phyloP scores from a whole-genome alignment of 371 early-diverging fungal species.

The Mortierella sp. region DNA sequence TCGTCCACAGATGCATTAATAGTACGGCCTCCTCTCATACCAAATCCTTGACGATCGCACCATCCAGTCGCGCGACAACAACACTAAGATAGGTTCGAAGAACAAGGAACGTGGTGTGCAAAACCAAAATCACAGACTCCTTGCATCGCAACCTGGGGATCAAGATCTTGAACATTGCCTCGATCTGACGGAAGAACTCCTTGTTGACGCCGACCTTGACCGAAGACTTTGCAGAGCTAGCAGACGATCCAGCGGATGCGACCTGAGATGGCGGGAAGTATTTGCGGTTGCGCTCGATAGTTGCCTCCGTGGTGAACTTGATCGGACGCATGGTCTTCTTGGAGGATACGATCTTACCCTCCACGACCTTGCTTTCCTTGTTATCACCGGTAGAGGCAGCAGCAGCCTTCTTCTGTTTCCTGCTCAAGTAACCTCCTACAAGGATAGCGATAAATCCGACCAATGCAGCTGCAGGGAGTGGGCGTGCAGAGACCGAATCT shows the following conservation, averaged over 20 bases:
- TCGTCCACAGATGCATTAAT: too few relatives aligned
- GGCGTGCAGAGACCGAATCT: conserved; percentile 21
- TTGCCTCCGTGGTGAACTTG: conserved; percentile 34
- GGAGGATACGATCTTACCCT: conserved; percentile 37
- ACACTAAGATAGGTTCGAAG: conserved; percentile 93
- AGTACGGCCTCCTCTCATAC: conserved; percentile 55
- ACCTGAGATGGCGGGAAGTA: conserved; percentile 52
- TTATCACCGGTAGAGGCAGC: conserved; percentile 14
- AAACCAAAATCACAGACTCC: conserved; percentile 79
- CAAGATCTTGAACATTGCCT: conserved; percentile 74
- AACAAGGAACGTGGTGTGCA: conserved; percentile 90
- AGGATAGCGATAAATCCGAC: conserved; percentile 48
- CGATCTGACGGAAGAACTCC: conserved; percentile 75
- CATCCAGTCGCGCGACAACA: conserved; percentile 93
- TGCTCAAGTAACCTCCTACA: conserved; percentile 46
- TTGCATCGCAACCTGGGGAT: conserved; percentile 79
- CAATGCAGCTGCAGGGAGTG: conserved; percentile 44
- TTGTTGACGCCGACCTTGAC: conserved; percentile 73
- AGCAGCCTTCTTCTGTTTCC: conserved; percentile 39
- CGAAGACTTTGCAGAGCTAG: conserved; percentile 35
- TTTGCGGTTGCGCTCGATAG: conserved; percentile 50
- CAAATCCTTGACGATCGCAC: conserved; percentile 91
- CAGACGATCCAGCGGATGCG: conserved; percentile 42
- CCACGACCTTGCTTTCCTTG: not conserved
- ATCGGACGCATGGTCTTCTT: conserved; percentile 28